Evolutionary conservation across 192 early-diverging fungal species (phyloP).

Genomic region (Lunasporangiospora selenospora): DNA sequence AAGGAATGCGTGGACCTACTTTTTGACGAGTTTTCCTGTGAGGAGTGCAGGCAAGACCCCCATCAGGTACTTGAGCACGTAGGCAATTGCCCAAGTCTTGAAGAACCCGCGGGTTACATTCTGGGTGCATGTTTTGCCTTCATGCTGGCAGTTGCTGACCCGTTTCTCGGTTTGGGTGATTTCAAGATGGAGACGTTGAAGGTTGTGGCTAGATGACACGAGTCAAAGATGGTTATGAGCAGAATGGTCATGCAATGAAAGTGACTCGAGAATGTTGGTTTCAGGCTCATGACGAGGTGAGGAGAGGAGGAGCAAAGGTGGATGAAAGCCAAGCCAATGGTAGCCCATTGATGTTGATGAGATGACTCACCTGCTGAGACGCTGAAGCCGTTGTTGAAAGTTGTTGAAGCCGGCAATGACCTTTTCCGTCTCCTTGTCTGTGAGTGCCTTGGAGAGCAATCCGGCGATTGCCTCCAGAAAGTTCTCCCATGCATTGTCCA

Average conservation of each 20-base stretch:
- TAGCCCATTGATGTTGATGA: slow-evolving; percentile 20
- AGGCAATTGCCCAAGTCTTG: slow-evolving; percentile 68
- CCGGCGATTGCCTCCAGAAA: slow-evolving; percentile 69
- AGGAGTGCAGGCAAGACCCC: slow-evolving; percentile 59
- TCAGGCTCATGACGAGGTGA: too few species aligned
- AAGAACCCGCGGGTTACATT: slow-evolving; percentile 69
- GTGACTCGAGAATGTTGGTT: too few species aligned
- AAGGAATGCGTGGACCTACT: slow-evolving; percentile 33
- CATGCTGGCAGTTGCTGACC: slow-evolving; percentile 60
- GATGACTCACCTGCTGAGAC: slow-evolving; percentile 71
- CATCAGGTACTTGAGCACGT: slow-evolving; percentile 64
- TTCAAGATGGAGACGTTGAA: slow-evolving; percentile 48
- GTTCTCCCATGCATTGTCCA: slow-evolving; percentile 57
- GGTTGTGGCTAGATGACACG: slow-evolving; percentile 48
- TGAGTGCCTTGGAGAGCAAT: slow-evolving; percentile 65
- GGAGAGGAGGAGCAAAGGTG: too few species aligned
- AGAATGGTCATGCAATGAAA: too few species aligned
- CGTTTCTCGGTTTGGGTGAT: slow-evolving; percentile 28
- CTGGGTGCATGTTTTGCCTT: slow-evolving; percentile 68
- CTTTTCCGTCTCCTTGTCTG: slow-evolving; percentile 70
- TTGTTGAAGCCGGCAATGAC: slow-evolving; percentile 61
- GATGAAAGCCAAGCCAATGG: slow-evolving; percentile 7
- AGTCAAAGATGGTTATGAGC: too few species aligned
- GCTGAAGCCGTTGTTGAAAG: slow-evolving; percentile 71
- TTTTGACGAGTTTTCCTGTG: slow-evolving; percentile 60